These are phyloP conservation scores for Agrostemma githago DNA, from an alignment of 148 eudicot species.

Conservation along the genomic window DNA sequence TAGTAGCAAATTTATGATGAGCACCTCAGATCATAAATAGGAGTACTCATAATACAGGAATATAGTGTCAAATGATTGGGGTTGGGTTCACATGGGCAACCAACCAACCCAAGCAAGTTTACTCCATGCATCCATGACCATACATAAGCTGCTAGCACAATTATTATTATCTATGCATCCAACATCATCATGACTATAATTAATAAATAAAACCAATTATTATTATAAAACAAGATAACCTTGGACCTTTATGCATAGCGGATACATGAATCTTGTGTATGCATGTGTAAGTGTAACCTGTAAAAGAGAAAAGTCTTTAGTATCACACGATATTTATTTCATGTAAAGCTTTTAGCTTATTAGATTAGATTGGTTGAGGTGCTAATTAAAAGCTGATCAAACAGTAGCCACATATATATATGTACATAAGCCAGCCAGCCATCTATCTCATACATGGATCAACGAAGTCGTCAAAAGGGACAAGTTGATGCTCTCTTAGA, in stretches of 20 bases:
- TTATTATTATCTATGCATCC: conserved; percentile 26
- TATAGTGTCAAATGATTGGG: conserved; percentile 25
- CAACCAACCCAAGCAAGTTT: conserved; percentile 26
- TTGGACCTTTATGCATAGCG: conserved; percentile 12
- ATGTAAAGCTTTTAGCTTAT: background rate
- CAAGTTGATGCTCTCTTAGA: conserved; percentile 40
- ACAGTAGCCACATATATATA: conserved; percentile 7
- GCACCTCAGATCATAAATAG: too few relatives aligned
- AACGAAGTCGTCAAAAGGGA: conserved; percentile 8
- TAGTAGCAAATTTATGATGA: conserved; percentile 11
- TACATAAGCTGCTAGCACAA: conserved; percentile 1
- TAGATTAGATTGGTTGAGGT: conserved; percentile 21
- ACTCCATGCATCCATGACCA: conserved; percentile 15
- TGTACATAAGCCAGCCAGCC: too few relatives aligned
- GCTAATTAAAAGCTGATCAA: conserved; percentile 12
- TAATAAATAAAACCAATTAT: background rate
- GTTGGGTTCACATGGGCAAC: conserved; percentile 26
- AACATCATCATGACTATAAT: conserved; percentile 12
- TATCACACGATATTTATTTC: background rate
- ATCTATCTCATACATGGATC: conserved; percentile 19
- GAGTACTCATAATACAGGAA: background rate
- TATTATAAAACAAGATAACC: conserved; percentile 5
- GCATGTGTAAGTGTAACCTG: background rate
- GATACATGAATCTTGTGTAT: background rate
- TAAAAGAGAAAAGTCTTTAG: conserved; percentile 1